A percentile compares a stretch with the other conserved stretches of the same genome.
Conservation (phyloP, 1,284 basidiomycete genomes). For the Cryptococcus sp. region DNA sequence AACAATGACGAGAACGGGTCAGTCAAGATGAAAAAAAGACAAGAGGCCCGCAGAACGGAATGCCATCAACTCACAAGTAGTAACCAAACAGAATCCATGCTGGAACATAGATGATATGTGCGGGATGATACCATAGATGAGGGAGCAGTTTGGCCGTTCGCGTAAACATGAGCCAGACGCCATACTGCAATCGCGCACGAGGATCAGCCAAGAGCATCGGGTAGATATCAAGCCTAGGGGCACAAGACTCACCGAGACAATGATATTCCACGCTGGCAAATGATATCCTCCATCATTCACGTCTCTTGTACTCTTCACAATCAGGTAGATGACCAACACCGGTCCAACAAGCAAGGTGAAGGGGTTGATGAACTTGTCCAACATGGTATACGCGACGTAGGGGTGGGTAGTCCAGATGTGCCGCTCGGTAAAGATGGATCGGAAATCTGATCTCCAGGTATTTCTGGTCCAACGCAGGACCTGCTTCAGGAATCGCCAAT, state of each 20-base stretch:
- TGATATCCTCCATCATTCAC: constrained; percentile 76
- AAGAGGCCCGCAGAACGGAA: background rate
- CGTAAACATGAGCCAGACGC: constrained; percentile 78
- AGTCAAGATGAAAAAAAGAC: background rate
- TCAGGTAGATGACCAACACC: constrained; percentile 69
- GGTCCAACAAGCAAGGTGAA: constrained; percentile 82
- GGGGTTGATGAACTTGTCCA: constrained; percentile 89
- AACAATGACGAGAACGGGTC: constrained; percentile 7
- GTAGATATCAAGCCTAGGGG: background rate
- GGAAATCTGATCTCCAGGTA: constrained; percentile 85
- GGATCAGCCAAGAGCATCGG: background rate
- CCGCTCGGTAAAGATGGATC: constrained; percentile 83
- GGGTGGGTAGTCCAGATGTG: constrained; percentile 85
- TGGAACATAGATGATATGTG: constrained; percentile 83
- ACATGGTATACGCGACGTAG: constrained; percentile 89
- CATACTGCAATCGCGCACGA: constrained; percentile 57
- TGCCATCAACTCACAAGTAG: constrained; percentile 50
- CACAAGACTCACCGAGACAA: constrained; percentile 53
- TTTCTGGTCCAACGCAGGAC: constrained; percentile 89
- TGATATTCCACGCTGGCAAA: constrained; percentile 83
- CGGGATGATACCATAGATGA: constrained; percentile 80
- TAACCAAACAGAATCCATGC: constrained; percentile 91
- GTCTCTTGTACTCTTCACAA: constrained; percentile 74
- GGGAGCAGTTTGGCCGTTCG: constrained; percentile 84
- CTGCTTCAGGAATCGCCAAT: constrained; percentile 91